Percentiles rank a stretch among this genome's conserved stretches.
Conservation (phyloP, 371 early-diverging fungal species). For the Haplosporangium sp. region DNA sequence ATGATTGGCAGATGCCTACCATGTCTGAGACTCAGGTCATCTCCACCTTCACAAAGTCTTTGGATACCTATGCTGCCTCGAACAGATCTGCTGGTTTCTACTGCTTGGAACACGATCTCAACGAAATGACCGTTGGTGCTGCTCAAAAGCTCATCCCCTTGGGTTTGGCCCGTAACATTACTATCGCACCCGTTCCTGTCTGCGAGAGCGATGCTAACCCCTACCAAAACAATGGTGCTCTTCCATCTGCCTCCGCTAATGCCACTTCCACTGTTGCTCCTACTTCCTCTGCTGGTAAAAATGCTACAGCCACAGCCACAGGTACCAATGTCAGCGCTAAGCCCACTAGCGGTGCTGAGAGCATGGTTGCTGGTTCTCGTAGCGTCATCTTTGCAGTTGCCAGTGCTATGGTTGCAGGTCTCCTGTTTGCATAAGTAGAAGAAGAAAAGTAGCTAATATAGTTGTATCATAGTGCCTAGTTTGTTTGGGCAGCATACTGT, state of each 20-base stretch:
- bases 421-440: background rate
- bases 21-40: background rate
- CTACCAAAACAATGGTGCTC: slow-evolving; percentile 1
- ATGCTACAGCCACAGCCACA: background rate
- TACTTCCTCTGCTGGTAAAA: background rate
- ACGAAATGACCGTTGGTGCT: background rate
- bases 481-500: no score
- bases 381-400: background rate
- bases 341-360: background rate
- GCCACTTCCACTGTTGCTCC: background rate
- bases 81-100: no score
- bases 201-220: slow-evolving; percentile 9
- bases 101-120: no score
- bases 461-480: background rate
- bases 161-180: slow-evolving; percentile 17
- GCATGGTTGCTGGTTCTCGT: background rate
- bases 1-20: slow-evolving; percentile 21
- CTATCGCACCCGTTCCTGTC: slow-evolving; percentile 6
- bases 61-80: no score
- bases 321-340: background rate
- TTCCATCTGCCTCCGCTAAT: background rate
- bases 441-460: background rate
- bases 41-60: no score
- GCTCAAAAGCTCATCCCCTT: slow-evolving; percentile 16
- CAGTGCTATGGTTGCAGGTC: background rate